phyloP scores from a whole-genome alignment of 1,284 basidiomycete species.

The Ganoderma resinaceum region DNA sequence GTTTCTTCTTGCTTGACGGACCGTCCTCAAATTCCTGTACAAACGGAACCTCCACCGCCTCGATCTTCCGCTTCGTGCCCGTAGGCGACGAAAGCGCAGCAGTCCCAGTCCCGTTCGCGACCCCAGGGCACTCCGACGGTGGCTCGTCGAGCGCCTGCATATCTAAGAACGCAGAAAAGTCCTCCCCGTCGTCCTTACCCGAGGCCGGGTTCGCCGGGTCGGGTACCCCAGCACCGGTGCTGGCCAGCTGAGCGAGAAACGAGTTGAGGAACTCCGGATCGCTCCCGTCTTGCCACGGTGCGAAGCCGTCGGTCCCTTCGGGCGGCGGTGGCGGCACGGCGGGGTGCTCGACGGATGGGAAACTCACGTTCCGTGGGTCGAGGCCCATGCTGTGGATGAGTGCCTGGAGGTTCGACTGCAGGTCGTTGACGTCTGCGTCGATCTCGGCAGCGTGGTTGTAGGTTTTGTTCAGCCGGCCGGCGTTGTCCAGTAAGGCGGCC shows the following conservation, averaged over 20 bases:
- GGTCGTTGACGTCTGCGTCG: constrained; percentile 71
- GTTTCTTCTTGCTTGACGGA: constrained; percentile 25
- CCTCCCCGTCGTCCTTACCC: constrained; percentile 36
- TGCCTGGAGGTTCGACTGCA: constrained; percentile 76
- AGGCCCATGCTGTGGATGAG: constrained; percentile 78
- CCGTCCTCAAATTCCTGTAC: constrained; percentile 4
- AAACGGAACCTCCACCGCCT: constrained; percentile 41
- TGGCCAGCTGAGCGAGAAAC: constrained; percentile 37
- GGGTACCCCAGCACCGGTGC: constrained; percentile 34
- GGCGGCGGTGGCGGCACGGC: constrained; percentile 8
- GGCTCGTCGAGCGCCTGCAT: constrained; percentile 37
- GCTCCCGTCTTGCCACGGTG: constrained; percentile 21
- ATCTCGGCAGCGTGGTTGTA: constrained; percentile 74
- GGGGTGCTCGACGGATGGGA: constrained; percentile 27
- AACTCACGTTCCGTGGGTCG: constrained; percentile 51
- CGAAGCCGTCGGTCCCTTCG: constrained; percentile 4
- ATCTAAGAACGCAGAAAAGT: constrained; percentile 52
- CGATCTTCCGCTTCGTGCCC: constrained; percentile 57
- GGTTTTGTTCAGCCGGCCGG: constrained; percentile 55
- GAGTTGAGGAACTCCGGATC: constrained; percentile 42
- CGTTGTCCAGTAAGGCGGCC: constrained; percentile 44
- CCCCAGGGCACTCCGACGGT: constrained; percentile 8
- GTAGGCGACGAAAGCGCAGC: constrained; percentile 19
- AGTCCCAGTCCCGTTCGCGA: constrained; percentile 11
- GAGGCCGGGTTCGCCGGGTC: constrained; percentile 6